Base-by-base conservation (phyloP, 371 early-diverging fungal species). In the Mucor piriformis region DNA sequence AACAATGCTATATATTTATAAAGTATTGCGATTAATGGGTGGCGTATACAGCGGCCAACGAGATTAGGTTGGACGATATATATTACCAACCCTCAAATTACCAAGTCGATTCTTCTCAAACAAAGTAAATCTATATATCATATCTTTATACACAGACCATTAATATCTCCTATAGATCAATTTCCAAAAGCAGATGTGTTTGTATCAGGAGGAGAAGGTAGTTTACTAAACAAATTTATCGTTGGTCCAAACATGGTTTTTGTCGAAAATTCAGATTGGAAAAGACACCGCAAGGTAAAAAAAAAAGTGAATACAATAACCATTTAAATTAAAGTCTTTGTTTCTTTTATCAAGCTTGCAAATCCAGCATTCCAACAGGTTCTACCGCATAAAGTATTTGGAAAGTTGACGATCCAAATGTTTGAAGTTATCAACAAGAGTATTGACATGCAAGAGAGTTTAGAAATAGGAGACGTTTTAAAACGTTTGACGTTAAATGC, bases 341-440 rank as follows among this genome's bases (percentile, higher is more conserved):
- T 42, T 20, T 20, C 18, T 42, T 20, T 42, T 42, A 4, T 42
- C 16, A 6, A 65, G 68, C 50, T 69, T 15, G 69, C 70, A 1
- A 73, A 73, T 47, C 74, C 74, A 10, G 70, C 74, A 24, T 75
- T 75, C 35, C 76, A 67, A 35, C 50, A 65, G 23, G 59, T 64
- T 1, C 57, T 69, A 58, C 72, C 76, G 0, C 52, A 64, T 15
- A 50, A 67, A 13, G 33, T 65, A 8, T 75, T 72, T 57, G 72
- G 72, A 13, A 48, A 29, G 7, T 24, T 67, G 0, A 56, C 68
- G 0, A 38, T 63, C 15, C 50, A 63, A 29, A 35, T 72, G 47
- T 63, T 72, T 33, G 23, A 49, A 18, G 16, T 35, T 3, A 58
- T 72, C 24, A 64, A 72, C 33, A 40, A n/a, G 7, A 7, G 32